These are phyloP conservation scores for Fomitopsis palustris DNA, from an alignment of 1,284 basidiomycete genomes.

Conservation along the genomic window DNA sequence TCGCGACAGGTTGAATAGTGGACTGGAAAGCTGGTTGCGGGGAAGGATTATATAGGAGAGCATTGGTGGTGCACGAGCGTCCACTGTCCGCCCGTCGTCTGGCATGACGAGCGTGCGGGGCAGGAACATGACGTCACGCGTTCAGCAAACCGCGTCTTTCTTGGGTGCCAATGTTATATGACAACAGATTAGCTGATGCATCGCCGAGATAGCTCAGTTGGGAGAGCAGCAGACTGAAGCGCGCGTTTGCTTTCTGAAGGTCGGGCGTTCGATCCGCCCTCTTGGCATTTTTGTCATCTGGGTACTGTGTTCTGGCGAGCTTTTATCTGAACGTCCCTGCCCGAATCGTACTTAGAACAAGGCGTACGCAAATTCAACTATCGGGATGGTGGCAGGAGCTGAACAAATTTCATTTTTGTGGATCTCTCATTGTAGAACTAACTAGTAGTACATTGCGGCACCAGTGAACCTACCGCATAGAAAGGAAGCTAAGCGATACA, in stretches of 20 bases:
- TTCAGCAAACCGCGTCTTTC: not conserved
- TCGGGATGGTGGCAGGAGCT: too few relatives aligned
- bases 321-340: not conserved
- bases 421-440: not conserved
- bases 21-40: not conserved
- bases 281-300: constrained; percentile 33
- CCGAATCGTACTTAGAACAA: too few relatives aligned
- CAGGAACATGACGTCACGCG: not conserved
- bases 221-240: constrained; percentile 80
- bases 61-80: not conserved
- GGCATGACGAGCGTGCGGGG: not conserved
- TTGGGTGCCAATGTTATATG: too few relatives aligned
- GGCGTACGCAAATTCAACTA: too few relatives aligned
- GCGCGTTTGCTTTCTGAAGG: constrained; percentile 44
- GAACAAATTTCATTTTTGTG: too few relatives aligned
- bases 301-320: too few relatives aligned
- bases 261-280: constrained; percentile 67
- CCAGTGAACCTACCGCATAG: not conserved
- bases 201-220: constrained; percentile 67
- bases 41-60: not conserved
- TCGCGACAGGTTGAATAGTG: not conserved
- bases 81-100: not conserved
- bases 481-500: constrained; percentile 4
- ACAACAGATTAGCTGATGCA: too few relatives aligned
- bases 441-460: not conserved